phyloP scores from a whole-genome alignment of 768 basidiomycete genomes.

The Boletus patriciae region DNA sequence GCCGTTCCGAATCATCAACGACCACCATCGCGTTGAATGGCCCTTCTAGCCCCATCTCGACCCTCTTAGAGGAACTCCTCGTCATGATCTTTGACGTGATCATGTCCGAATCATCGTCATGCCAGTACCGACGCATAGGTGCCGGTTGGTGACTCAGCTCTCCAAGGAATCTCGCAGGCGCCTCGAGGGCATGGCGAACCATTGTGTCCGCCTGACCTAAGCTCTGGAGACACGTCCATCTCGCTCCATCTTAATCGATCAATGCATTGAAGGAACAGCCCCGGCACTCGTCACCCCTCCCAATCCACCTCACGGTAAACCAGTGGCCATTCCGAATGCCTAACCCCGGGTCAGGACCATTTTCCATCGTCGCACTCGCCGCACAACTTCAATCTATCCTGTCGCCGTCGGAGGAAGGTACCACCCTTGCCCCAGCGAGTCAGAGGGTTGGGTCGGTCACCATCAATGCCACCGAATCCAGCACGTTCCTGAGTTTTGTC shows the following conservation, averaged over 20 bases:
- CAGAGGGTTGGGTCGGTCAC: conserved; percentile 16
- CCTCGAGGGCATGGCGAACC: conserved; percentile 18
- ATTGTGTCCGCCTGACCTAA: conserved; percentile 16
- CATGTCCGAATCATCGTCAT: conserved; percentile 8
- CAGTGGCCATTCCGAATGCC: conserved; percentile 22
- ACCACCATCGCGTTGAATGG: neutral
- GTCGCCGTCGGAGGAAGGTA: neutral
- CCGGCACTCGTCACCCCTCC: conserved; percentile 9
- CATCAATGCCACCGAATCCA: conserved; percentile 17
- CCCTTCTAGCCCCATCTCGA: conserved; percentile 4
- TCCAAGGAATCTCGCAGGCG: conserved; percentile 16
- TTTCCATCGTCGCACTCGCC: conserved; percentile 16
- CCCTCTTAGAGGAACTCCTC: conserved; percentile 22
- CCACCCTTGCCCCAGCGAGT: conserved; percentile 3
- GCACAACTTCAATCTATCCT: conserved; percentile 19
- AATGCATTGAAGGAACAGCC: conserved; percentile 16
- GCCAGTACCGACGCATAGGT: neutral
- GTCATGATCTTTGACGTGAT: conserved; percentile 22
- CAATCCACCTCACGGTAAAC: conserved; percentile 16
- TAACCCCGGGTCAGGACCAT: conserved; percentile 1
- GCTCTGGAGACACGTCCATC: conserved; percentile 22
- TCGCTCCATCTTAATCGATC: conserved; percentile 15
- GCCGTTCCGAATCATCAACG: neutral
- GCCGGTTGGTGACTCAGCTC: conserved; percentile 1
- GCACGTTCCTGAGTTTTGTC: conserved; percentile 18